Evolutionary conservation across 2,329 filamentous ascomycete genomes (phyloP).

Genomic region (Tolypocladium inflatum): DNA sequence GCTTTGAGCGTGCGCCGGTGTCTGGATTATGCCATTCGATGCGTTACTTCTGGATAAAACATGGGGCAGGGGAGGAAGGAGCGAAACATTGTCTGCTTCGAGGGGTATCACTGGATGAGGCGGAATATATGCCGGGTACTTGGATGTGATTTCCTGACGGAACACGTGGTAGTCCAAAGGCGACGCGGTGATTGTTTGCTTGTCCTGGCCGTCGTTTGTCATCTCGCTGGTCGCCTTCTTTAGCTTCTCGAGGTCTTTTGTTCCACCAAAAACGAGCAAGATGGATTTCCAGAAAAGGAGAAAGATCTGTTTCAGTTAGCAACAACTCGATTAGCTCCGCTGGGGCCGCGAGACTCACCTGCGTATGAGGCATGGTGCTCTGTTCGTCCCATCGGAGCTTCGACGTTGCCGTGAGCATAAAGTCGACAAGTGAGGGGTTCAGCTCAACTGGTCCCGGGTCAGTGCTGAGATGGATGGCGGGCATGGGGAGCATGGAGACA

Average conservation of each 20-base stretch:
- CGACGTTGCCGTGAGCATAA: conserved; percentile 59
- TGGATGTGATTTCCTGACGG: conserved; percentile 91
- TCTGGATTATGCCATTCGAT: conserved; percentile 52
- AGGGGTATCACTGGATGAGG: conserved; percentile 75
- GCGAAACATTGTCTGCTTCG: conserved; percentile 82
- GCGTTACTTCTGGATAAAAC: conserved; percentile 55
- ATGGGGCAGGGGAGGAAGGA: conserved; percentile 75
- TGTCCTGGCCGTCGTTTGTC: conserved; percentile 48
- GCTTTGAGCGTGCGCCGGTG: conserved; percentile 41
- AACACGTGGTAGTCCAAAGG: conserved; percentile 95
- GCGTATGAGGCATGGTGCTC: conserved; percentile 49
- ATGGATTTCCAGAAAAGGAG: conserved; percentile 89
- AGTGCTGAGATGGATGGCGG: background rate
- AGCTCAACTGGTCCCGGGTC: conserved; percentile 35
- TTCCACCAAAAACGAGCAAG: conserved; percentile 75
- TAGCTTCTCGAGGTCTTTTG: conserved; percentile 59
- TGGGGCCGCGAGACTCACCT: conserved; percentile 31
- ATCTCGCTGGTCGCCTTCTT: conserved; percentile 64
- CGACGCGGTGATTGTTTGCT: conserved; percentile 81
- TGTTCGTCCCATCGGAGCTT: conserved; percentile 67
- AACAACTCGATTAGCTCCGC: background rate
- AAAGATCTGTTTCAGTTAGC: conserved; percentile 46
- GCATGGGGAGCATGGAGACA: conserved; percentile 14
- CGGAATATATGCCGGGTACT: conserved; percentile 93
- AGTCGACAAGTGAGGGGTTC: conserved; percentile 59